A percentile compares a stretch with the other conserved stretches of the same genome.
Conservation (phyloP, 1,284 basidiomycete species). For the Apiotrichum porosum region DNA sequence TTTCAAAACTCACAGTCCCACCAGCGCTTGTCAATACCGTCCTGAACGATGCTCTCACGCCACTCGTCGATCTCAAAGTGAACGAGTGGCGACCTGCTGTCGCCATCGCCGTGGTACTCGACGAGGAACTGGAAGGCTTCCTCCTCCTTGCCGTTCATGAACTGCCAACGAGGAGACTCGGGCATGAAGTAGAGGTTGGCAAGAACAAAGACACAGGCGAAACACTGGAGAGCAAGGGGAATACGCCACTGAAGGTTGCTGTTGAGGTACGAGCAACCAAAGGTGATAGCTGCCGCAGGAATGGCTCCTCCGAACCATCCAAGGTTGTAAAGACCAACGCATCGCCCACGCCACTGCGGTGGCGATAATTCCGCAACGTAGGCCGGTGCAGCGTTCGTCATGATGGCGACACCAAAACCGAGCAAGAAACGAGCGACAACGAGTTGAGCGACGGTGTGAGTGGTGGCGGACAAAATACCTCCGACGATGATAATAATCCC, state of each 20-base stretch:
- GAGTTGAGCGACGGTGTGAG: conserved; percentile 25
- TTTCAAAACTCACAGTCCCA: conserved; percentile 5
- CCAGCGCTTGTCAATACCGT: conserved; percentile 56
- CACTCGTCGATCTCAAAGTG: conserved; percentile 56
- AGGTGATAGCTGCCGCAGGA: conserved; percentile 11
- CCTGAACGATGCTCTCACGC: conserved; percentile 53
- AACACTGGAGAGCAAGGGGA: conserved; percentile 50
- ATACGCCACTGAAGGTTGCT: conserved; percentile 42
- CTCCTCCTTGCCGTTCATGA: conserved; percentile 19
- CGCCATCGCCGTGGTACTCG: conserved; percentile 63
- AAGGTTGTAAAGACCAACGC: conserved; percentile 52
- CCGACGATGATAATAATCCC: conserved; percentile 47
- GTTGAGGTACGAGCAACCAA: conserved; percentile 31
- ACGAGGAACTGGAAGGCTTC: conserved; percentile 70
- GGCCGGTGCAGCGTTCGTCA: conserved; percentile 54
- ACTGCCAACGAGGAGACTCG: conserved; percentile 25
- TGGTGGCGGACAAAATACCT: conserved; percentile 31
- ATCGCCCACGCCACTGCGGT: conserved; percentile 60
- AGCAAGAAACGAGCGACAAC: conserved; percentile 52
- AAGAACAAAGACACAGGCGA: conserved; percentile 31
- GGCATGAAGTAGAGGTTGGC: conserved; percentile 18
- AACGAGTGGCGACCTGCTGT: conserved; percentile 13
- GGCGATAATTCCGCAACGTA: conserved; percentile 57
- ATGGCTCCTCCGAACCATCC: conserved; percentile 36
- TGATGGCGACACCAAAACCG: conserved; percentile 49